These are phyloP conservation scores for Trifolium repens DNA, from an alignment of 306 rosid species.

Conservation along the genomic window DNA sequence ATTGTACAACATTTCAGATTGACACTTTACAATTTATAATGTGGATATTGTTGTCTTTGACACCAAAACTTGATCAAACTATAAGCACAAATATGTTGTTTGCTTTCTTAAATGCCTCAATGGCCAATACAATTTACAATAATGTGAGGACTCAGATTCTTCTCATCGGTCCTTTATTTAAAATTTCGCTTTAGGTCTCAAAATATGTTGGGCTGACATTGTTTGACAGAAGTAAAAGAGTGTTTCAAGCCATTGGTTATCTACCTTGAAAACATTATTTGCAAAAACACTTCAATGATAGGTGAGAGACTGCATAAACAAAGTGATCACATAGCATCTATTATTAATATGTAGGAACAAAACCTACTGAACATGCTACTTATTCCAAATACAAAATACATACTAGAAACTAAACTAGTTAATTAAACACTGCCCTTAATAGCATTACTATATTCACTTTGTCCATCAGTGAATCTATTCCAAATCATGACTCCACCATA, in stretches of 20 bases:
- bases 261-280: no score
- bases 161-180: no score
- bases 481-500: conserved; percentile 80
- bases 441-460: conserved; percentile 36
- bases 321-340: conserved; percentile 1
- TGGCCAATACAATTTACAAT: no score
- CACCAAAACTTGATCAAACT: not conserved
- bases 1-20: not conserved
- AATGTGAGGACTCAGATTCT: no score
- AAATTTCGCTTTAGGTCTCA: no score
- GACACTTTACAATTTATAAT: not conserved
- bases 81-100: no score
- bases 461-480: conserved; percentile 44
- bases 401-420: not conserved
- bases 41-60: not conserved
- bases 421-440: conserved; percentile 41
- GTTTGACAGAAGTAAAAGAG: no score
- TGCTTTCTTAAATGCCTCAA: no score
- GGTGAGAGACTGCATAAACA: no score
- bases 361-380: conserved; percentile 31
- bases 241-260: no score
- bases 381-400: conserved; percentile 1
- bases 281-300: no score
- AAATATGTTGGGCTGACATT: no score
- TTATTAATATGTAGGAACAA: conserved; percentile 3